Evolutionary conservation across 306 rosid genomes (phyloP).

Genomic region (Dalbergia cultrata): DNA sequence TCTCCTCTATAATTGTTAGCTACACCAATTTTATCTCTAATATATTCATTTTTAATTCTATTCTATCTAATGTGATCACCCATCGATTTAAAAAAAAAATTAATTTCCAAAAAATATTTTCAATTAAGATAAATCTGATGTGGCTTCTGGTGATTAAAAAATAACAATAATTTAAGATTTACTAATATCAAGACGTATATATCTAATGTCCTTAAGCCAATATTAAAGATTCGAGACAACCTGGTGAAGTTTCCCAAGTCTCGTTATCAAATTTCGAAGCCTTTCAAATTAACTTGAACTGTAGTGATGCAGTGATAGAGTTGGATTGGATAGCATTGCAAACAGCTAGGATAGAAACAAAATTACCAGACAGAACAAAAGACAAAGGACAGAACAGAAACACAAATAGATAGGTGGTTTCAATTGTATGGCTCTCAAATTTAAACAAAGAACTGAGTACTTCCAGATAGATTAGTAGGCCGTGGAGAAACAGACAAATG

Average conservation of each 20-base stretch:
- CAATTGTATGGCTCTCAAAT: constrained; percentile 5
- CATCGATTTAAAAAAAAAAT: too few species aligned
- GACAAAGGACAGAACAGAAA: not conserved
- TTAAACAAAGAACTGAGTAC: not conserved
- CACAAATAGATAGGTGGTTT: not conserved
- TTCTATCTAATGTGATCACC: too few species aligned
- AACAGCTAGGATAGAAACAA: constrained; percentile 7
- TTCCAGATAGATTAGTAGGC: not conserved
- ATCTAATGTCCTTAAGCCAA: not conserved
- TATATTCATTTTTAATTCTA: too few species aligned
- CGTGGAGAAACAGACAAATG: not conserved
- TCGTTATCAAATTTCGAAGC: not conserved
- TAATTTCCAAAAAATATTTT: too few species aligned
- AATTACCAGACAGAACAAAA: not conserved
- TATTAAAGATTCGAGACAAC: constrained; percentile 6
- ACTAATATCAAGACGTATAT: not conserved
- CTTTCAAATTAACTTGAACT: constrained; percentile 1
- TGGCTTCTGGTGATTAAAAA: too few species aligned
- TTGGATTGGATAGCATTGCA: not conserved
- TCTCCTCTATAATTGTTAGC: too few species aligned
- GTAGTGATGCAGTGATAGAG: not conserved
- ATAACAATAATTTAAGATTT: not conserved
- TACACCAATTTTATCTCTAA: too few species aligned
- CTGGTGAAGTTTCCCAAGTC: not conserved
- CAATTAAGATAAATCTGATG: too few species aligned